phyloP scores from a whole-genome alignment of 768 basidiomycete genomes.

The Tubosaeta sp. region DNA sequence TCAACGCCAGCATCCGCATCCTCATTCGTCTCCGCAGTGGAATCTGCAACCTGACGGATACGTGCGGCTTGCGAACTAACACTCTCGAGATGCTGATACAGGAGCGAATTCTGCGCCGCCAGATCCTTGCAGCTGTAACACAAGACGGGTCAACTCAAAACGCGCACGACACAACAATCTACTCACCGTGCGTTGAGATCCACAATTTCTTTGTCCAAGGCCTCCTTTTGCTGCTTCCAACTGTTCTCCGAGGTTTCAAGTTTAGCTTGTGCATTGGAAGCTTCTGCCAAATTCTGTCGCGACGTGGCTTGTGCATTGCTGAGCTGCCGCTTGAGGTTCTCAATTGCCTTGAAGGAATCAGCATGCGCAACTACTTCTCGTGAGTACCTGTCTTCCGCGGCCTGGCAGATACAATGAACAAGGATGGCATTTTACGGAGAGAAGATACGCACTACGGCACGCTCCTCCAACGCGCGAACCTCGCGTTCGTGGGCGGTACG shows the following conservation, averaged over 20 bases:
- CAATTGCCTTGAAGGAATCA: slow-evolving; percentile 72
- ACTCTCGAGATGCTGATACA: slow-evolving; percentile 82
- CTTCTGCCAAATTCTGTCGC: slow-evolving; percentile 55
- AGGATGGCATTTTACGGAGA: not conserved
- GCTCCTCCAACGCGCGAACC: slow-evolving; percentile 61
- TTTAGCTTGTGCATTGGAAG: slow-evolving; percentile 75
- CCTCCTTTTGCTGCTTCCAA: slow-evolving; percentile 76
- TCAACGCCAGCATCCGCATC: slow-evolving; percentile 49
- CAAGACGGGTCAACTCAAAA: not conserved
- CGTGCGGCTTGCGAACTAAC: slow-evolving; percentile 78
- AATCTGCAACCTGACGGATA: slow-evolving; percentile 68
- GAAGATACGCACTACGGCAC: slow-evolving; percentile 51
- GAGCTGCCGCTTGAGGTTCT: slow-evolving; percentile 61
- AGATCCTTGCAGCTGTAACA: slow-evolving; percentile 64
- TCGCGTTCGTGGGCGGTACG: slow-evolving; percentile 61
- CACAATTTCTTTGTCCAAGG: slow-evolving; percentile 71
- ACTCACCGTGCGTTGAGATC: slow-evolving; percentile 68
- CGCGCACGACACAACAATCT: not conserved
- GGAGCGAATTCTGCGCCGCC: slow-evolving; percentile 64
- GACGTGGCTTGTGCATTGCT: slow-evolving; percentile 45
- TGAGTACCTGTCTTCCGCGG: slow-evolving; percentile 77
- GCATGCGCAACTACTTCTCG: slow-evolving; percentile 83
- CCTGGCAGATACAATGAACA: slow-evolving; percentile 30
- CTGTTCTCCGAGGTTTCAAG: slow-evolving; percentile 66
- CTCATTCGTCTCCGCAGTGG: slow-evolving; percentile 37